Base-by-base conservation (phyloP, 2,329 filamentous ascomycete genomes). In the Ceratocystis ficicola region DNA sequence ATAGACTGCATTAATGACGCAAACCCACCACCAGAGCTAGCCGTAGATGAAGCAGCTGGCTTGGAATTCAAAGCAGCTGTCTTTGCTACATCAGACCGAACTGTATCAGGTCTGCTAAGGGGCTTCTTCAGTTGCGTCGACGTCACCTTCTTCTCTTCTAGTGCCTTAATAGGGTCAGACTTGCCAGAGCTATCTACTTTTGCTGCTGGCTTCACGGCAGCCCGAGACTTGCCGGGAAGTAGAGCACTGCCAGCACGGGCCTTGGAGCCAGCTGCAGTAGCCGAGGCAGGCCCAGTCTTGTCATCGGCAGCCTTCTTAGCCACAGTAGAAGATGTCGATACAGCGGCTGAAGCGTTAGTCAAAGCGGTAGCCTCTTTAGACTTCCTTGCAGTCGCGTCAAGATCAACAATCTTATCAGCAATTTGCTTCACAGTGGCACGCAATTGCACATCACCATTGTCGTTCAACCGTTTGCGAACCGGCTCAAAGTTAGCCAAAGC, bases 401-500 rank as follows among this genome's bases (percentile, higher is more conserved):
- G 59, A 32, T 67, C 62, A 15, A 59, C 55, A 62, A 67, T 65
- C 57, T 67, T 67, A 3, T 65, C 66, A 57, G 80, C 74, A 60
- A 87, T 85, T 67, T 80, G 79, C 44, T 80, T 79, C 3, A 87
- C 82, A 60, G 86, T 76, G 3, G 79, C 79, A 70, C 86, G 86
- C 61, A 84, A 82, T 64, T 86, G 82, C 0, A 81, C 79, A 70
- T 88, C 85, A 30, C 84, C 86, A 70, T 84, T 85, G 71, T 83
- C 86, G 68, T 79, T 80, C 71, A 87, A 83, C 7, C 83, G 80
- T 68, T 83, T 83, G 50, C 85, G 79, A 17, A 88, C 81, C 65
- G 82, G 84, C 66, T 83, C 81, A 66, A 90, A 82, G 71, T 88
- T 88, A 7, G 22, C 66, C 5, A 67, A 22, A 3, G 63, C 66